These are phyloP conservation scores for Jackrogersella minutella DNA, from an alignment of 495 filamentous ascomycete species.

Conservation along the genomic window DNA sequence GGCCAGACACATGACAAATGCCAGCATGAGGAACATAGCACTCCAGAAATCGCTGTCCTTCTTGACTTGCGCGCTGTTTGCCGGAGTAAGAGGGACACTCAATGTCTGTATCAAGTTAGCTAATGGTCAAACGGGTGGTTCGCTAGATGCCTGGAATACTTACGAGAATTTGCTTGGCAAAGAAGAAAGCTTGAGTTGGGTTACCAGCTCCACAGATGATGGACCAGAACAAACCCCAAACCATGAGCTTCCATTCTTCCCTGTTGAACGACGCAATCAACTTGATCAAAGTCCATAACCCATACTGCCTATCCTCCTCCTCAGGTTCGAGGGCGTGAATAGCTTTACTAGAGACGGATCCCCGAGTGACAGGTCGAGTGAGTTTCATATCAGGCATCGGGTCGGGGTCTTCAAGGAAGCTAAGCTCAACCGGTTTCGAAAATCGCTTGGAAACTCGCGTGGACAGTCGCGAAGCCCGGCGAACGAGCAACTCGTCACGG, in stretches of 20 bases:
- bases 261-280: conserved; percentile 85
- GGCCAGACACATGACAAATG: conserved; percentile 74
- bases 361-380: conserved; percentile 68
- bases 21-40: conserved; percentile 95
- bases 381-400: conserved; percentile 61
- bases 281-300: conserved; percentile 83
- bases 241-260: conserved; percentile 75
- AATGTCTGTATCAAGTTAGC: conserved; percentile 44
- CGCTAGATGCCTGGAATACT: conserved; percentile 14
- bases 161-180: conserved; percentile 82
- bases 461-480: conserved; percentile 51
- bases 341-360: conserved; percentile 74
- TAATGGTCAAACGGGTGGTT: background rate
- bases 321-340: conserved; percentile 63
- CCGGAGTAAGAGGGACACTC: conserved; percentile 47
- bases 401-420: conserved; percentile 62
- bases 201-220: conserved; percentile 85
- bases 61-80: conserved; percentile 56
- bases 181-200: conserved; percentile 88
- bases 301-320: conserved; percentile 61
- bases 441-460: conserved; percentile 1
- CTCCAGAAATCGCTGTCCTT: conserved; percentile 86
- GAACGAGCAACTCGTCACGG: conserved; percentile 57
- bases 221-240: conserved; percentile 77
- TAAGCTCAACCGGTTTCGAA: conserved; percentile 23